Conservation (phyloP, 257 asterid genomes). For the Solanum tacnaense region DNA sequence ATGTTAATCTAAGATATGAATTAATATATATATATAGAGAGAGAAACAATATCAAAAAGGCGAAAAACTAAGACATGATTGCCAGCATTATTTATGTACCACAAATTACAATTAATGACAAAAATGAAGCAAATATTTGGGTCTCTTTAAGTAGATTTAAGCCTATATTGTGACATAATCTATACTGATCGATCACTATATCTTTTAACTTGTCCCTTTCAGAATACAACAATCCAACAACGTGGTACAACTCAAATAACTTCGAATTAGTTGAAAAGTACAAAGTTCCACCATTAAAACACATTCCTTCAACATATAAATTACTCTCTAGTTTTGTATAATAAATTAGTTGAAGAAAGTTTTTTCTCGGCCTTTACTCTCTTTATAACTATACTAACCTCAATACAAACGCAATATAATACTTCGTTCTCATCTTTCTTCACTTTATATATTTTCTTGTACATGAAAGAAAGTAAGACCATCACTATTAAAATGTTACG, state of each 20-base stretch:
- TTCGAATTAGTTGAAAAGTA: accelerated
- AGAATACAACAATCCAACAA: accelerated
- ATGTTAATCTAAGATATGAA: neutral
- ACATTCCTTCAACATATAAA: neutral
- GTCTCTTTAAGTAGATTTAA: too few species aligned
- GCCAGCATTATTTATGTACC: too few species aligned
- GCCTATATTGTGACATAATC: too few species aligned
- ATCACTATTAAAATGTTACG: neutral
- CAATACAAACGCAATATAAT: too few species aligned
- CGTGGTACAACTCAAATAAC: accelerated
- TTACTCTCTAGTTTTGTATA: neutral
- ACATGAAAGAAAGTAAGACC: neutral
- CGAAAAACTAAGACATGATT: too few species aligned
- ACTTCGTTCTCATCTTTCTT: neutral
- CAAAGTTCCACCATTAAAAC: too few species aligned
- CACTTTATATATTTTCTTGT: neutral
- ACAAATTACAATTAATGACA: too few species aligned
- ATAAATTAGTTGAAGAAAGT: too few species aligned
- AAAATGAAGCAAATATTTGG: neutral
- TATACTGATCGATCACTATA: too few species aligned
- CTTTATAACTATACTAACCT: too few species aligned
- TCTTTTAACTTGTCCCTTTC: accelerated
- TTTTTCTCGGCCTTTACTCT: accelerated
- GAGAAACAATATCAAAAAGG: too few species aligned
- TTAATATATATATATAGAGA: too few species aligned